Evolutionary conservation across 2,329 filamentous ascomycete species (phyloP), one percentile per base, ranked within the genome.

Genomic region (Microdochium bolleyi): DNA sequence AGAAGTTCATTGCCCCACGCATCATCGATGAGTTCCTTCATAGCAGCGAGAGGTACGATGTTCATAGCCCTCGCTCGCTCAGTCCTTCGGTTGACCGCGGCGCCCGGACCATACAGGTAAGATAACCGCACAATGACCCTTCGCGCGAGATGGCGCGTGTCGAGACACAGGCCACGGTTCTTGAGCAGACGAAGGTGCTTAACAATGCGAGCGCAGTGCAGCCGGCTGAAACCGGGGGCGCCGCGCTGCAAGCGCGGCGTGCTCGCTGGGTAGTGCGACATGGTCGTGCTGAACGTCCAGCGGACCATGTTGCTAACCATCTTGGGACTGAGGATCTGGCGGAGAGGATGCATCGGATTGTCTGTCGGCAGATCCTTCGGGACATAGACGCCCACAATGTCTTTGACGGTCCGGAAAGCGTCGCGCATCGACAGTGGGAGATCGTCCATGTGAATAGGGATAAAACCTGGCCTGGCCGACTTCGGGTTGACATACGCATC

Each of bases 271-370:
- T 24, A 41, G 19, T 32, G 49, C 4, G 32, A 24, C 32, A 37
- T 24, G 21, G 49, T 25, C 16, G 55, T 32, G 21, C 54, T 57
- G 57, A 80, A 79, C 0, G 72, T 71, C 68, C 72, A 77, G 34
- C 74, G 65, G 9, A 78, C 56, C 16, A 79, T 67, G 2, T 62
- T 61, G 1, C 66, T 63, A 51, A 77, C 64, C 21, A 79, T 53
- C 24, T 60, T 61, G 11, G 55, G 50, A 44, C 70, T 64, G 55
- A 82, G 80, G 21, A 82, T 65, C 37, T 67, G 67, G 41, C 67
- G 70, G 7, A 81, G 53, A 2, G 78, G 78, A 54, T 82, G 78
- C 13, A 69, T 59, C 1, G 63, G 66, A 51, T 73, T 70, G 10
- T 57, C 55, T 24, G 70, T 61, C 1, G 72, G 67, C 13, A 80